Conservation (phyloP, 1,139 yeast species). For the Magnusiomyces paraingens region DNA sequence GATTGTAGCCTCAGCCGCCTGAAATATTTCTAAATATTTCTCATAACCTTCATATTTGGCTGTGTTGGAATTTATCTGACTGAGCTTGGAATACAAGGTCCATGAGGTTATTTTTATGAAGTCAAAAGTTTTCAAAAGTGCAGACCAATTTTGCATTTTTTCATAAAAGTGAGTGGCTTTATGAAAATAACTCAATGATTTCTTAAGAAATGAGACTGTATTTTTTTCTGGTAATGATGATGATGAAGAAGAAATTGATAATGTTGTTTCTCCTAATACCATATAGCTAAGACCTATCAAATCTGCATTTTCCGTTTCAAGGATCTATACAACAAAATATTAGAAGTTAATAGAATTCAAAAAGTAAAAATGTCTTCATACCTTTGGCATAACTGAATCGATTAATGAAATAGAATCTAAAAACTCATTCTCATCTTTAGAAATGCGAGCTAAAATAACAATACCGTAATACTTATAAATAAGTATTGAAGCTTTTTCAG, state of each 20-base stretch:
- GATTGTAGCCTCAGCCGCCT: too few species aligned
- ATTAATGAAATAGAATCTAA: constrained; percentile 24
- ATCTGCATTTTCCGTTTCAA: constrained; percentile 21
- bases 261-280: background rate
- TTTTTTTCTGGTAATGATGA: background rate
- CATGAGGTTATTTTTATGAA: background rate
- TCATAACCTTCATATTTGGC: too few species aligned
- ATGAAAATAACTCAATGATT: background rate
- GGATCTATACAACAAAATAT: constrained; percentile 14
- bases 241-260: background rate
- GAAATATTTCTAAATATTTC: too few species aligned
- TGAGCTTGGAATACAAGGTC: too few species aligned
- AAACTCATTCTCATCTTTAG: constrained; percentile 19
- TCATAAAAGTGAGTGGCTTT: constrained; percentile 5
- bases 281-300: constrained; percentile 19
- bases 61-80: too few species aligned
- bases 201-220: background rate
- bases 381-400: constrained; percentile 25
- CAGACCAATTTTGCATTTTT: constrained; percentile 7
- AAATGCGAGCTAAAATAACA: constrained; percentile 22
- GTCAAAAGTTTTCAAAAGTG: background rate
- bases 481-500: constrained; percentile 22
- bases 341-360: background rate
- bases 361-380: background rate
- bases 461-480: constrained; percentile 24